Conservation (phyloP, 2,329 filamentous ascomycete species). For the Fusarium abutilonis region DNA sequence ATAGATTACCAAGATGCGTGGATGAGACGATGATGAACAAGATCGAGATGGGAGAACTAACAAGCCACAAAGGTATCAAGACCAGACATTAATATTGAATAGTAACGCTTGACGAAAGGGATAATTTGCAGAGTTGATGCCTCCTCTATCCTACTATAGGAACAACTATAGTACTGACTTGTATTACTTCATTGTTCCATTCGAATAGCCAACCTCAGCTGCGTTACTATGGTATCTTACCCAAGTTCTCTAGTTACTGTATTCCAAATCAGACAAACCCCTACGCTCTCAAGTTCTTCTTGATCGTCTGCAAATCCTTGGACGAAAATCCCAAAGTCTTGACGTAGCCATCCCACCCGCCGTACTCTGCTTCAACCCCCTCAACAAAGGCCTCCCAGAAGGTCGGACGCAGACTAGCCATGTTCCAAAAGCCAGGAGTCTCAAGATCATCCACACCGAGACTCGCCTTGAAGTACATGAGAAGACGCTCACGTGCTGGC, state of each 20-base stretch:
- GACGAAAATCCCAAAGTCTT: slow-evolving; percentile 57
- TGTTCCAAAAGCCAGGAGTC: slow-evolving; percentile 60
- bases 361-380: slow-evolving; percentile 56
- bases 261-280: neutral
- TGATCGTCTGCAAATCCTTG: slow-evolving; percentile 59
- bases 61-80: neutral
- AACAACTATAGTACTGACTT: too few species aligned
- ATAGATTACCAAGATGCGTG: neutral
- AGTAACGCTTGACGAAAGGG: neutral
- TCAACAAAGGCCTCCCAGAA: slow-evolving; percentile 60
- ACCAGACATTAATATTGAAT: neutral
- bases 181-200: too few species aligned
- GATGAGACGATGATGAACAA: slow-evolving; percentile 1
- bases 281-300: slow-evolving; percentile 53
- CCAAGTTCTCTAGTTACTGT: neutral
- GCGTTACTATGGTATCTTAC: neutral
- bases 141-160: too few species aligned
- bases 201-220: neutral
- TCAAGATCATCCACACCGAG: slow-evolving; percentile 51
- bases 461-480: slow-evolving; percentile 54
- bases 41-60: slow-evolving; percentile 1
- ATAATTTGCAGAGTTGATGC: neutral
- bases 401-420: slow-evolving; percentile 55
- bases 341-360: slow-evolving; percentile 62
- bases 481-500: slow-evolving; percentile 59